Evolutionary conservation across 805 yeast species (phyloP).

Genomic region (Monosporozyma solicola): DNA sequence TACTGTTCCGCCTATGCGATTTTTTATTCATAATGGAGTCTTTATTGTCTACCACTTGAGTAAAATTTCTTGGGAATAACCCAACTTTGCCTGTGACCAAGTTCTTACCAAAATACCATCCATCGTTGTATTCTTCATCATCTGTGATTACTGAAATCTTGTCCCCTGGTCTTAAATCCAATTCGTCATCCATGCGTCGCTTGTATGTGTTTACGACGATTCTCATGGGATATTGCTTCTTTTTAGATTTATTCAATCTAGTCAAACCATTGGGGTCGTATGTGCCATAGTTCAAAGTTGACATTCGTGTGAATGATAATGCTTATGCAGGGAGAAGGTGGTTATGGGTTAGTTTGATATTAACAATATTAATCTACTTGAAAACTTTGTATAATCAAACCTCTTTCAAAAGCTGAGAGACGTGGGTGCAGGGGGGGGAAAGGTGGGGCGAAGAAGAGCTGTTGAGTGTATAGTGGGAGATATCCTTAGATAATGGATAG

Average conservation of each 20-base stretch:
- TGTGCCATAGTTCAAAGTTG: neutral
- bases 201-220: conserved; percentile 74
- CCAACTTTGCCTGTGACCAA: conserved; percentile 66
- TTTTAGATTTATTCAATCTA: neutral
- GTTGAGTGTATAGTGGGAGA: too few species aligned
- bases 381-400: neutral
- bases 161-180: conserved; percentile 72
- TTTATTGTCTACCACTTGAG: conserved; percentile 42
- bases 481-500: neutral
- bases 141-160: conserved; percentile 80
- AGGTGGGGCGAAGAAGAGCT: neutral
- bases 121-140: conserved; percentile 88
- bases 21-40: conserved; percentile 45
- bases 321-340: too few species aligned
- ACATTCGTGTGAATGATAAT: neutral
- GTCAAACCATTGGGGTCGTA: neutral
- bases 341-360: neutral
- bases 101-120: conserved; percentile 92
- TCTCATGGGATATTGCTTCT: conserved; percentile 1
- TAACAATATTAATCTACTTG: neutral
- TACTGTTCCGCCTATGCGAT: conserved; percentile 35
- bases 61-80: conserved; percentile 81
- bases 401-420: neutral
- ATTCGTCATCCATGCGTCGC: conserved; percentile 84
- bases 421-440: neutral